These are phyloP conservation scores for Neurospora crassa DNA, from an alignment of 2,329 filamentous ascomycete genomes.

Conservation along the genomic window DNA sequence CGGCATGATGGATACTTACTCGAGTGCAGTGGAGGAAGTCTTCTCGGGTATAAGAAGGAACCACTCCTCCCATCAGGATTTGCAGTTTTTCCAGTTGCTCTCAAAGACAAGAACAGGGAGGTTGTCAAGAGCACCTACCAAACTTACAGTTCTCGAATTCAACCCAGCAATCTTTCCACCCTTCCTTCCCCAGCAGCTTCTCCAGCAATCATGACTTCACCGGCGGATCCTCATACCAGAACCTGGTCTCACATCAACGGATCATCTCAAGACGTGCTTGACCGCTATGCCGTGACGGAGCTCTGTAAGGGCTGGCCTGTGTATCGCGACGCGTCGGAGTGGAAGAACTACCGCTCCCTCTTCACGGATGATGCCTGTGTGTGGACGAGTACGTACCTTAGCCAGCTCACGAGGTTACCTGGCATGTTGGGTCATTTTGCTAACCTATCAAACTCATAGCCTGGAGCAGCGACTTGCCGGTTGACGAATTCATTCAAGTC, in stretches of 20 bases:
- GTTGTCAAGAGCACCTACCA: background rate
- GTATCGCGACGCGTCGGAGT: constrained; percentile 43
- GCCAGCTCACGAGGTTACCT: background rate
- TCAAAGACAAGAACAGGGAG: background rate
- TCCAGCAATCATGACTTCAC: constrained; percentile 21
- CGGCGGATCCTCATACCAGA: constrained; percentile 22
- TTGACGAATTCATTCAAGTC: constrained; percentile 38
- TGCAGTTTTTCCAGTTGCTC: background rate
- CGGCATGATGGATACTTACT: background rate
- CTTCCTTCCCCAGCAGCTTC: background rate
- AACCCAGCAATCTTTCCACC: background rate
- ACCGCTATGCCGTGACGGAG: constrained; percentile 37
- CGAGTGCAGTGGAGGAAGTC: background rate
- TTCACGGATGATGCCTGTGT: constrained; percentile 37
- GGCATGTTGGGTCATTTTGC: background rate
- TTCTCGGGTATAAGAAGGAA: background rate
- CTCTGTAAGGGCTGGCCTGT: constrained; percentile 46
- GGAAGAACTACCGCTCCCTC: constrained; percentile 40
- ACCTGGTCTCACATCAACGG: constrained; percentile 37
- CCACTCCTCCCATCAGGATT: background rate
- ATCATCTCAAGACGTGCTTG: constrained; percentile 28
- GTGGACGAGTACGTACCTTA: constrained; percentile 35
- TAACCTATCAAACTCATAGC: constrained; percentile 22
- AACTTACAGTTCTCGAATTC: background rate
- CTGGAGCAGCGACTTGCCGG: constrained; percentile 32